Evolutionary conservation across 1,284 basidiomycete species (phyloP).

Genomic region (Porogramme epimiltina): DNA sequence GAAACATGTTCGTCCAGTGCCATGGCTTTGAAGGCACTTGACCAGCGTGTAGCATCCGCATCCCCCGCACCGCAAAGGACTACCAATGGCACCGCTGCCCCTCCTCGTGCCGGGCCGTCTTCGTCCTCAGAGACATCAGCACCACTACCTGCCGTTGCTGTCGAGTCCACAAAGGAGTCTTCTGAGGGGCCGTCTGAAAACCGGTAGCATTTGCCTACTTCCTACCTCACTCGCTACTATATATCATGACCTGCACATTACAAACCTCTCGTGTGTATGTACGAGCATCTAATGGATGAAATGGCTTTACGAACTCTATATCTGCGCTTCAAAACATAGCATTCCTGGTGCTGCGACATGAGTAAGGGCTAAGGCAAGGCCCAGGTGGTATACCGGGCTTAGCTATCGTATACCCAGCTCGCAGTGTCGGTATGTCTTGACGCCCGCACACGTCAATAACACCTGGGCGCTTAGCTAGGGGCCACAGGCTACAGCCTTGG

Average conservation of each 20-base stretch:
- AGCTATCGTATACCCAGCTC: no score
- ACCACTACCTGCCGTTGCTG: slow-evolving; percentile 1
- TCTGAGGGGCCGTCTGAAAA: slow-evolving; percentile 4
- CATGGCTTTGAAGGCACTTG: slow-evolving; percentile 93
- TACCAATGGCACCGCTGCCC: slow-evolving; percentile 30
- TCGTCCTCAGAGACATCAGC: slow-evolving; percentile 6
- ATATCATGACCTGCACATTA: slow-evolving; percentile 2
- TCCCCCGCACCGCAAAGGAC: slow-evolving; percentile 49
- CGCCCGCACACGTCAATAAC: no score
- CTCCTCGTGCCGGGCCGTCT: slow-evolving; percentile 21
- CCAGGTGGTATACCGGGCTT: no score
- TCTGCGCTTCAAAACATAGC: no score
- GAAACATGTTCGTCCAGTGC: slow-evolving; percentile 52
- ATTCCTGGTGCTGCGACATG: no score
- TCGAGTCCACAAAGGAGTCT: slow-evolving; percentile 6
- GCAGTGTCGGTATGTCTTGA: no score
- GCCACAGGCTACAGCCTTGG: no score
- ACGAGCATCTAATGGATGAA: slow-evolving; percentile 18
- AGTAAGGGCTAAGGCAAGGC: no score
- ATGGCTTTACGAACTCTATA: no score
- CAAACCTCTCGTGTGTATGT: slow-evolving; percentile 17
- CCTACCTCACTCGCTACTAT: background rate
- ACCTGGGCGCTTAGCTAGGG: no score
- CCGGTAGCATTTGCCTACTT: slow-evolving; percentile 8
- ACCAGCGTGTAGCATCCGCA: slow-evolving; percentile 77